Percentiles rank a stretch among this genome's conserved stretches.
phyloP scores from a whole-genome alignment of 1,139 yeast genomes.

The Yamadazyma triangularis region DNA sequence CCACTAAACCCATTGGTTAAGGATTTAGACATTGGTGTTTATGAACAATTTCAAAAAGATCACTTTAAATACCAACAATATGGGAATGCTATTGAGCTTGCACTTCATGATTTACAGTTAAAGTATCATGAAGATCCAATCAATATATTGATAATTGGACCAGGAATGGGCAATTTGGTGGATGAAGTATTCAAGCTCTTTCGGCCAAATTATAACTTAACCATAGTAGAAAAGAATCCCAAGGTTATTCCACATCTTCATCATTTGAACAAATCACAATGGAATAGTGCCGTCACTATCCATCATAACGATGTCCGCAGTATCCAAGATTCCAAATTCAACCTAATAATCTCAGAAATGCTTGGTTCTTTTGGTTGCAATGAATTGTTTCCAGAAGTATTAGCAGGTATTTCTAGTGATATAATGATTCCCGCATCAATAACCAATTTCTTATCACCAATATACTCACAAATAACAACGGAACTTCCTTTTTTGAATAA shows the following conservation, averaged over 20 bases:
- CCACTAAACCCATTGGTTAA: constrained; percentile 72
- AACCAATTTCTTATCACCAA: constrained; percentile 60
- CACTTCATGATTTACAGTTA: constrained; percentile 32
- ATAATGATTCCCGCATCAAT: constrained; percentile 65
- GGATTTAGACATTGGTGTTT: constrained; percentile 54
- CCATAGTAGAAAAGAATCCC: constrained; percentile 62
- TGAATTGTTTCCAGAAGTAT: constrained; percentile 81
- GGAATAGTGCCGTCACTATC: constrained; percentile 48
- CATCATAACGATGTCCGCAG: constrained; percentile 54
- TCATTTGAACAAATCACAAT: constrained; percentile 33
- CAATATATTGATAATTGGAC: constrained; percentile 65
- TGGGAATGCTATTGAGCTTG: constrained; percentile 58
- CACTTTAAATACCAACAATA: constrained; percentile 62
- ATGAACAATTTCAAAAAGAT: constrained; percentile 69
- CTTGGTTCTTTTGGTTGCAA: constrained; percentile 91
- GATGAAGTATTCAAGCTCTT: constrained; percentile 21
- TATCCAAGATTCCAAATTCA: constrained; percentile 33
- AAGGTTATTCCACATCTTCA: constrained; percentile 50
- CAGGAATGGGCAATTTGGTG: constrained; percentile 82
- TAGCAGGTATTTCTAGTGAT: constrained; percentile 20
- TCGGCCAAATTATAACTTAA: constrained; percentile 6
- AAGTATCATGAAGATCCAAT: constrained; percentile 2
- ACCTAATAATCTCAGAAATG: constrained; percentile 72
- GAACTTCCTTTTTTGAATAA: constrained; percentile 59
- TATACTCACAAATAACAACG: constrained; percentile 38